Conservation (phyloP, 495 filamentous ascomycete genomes). For the Penicillium antarcticum region DNA sequence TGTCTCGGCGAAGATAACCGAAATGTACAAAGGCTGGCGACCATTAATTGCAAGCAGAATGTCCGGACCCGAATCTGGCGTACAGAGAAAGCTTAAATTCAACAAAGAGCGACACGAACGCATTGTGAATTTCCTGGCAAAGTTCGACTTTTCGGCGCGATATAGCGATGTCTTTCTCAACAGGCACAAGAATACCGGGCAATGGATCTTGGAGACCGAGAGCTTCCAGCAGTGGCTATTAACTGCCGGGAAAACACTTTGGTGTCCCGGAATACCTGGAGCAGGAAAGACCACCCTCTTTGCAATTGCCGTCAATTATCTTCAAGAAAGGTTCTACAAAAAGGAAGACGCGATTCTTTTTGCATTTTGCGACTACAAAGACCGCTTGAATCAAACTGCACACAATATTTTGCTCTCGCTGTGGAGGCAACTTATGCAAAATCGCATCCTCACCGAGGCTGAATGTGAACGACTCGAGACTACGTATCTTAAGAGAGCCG, state of each 20-base stretch:
- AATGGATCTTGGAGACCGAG: background rate
- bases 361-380: conserved; percentile 2
- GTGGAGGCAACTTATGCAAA: conserved; percentile 1
- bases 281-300: background rate
- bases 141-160: conserved; percentile 1
- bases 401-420: background rate
- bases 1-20: background rate
- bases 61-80: background rate
- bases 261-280: conserved; percentile 2
- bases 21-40: conserved; percentile 1
- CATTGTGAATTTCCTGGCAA: background rate
- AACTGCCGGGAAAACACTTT: background rate
- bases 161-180: background rate
- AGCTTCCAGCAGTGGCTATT: background rate
- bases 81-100: background rate
- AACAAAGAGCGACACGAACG: background rate
- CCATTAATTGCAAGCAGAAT: background rate
- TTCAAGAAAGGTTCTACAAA: background rate
- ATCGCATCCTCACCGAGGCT: background rate
- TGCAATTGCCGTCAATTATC: background rate
- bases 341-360: background rate
- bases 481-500: background rate
- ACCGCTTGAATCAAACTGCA: background rate
- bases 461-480: background rate
- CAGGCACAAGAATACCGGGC: background rate